Evolutionary conservation across 768 basidiomycete genomes (phyloP), one percentile per base, ranked within the genome.

Genomic region (Phlebiopsis gigantea): DNA sequence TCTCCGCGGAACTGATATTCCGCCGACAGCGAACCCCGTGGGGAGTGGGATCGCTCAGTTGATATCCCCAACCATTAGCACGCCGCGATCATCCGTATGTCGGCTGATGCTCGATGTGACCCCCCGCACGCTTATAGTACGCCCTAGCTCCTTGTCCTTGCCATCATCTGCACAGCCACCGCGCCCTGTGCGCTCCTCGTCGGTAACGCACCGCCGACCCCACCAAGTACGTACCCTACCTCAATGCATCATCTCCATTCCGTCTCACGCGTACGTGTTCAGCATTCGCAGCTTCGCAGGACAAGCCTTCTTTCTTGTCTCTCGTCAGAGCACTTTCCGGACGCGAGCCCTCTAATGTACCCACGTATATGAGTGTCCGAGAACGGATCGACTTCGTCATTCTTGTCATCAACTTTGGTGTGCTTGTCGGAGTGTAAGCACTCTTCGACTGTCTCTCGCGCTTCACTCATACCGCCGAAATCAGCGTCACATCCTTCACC

Each of bases 301-400:
- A 76, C n/a, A 72, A 80, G 6, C 77, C 75, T 12, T 71, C 83
- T 0, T 67, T 90, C 1, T 47, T 67, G 10, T 81, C 81, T n/a
- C 73, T 92, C 43, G 58, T 76, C 31, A 74, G 75, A 21, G 82
- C 84, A 3, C 67, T 85, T 71, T 24, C 77, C n/a, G 84, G 83
- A 19, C 53, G 59, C 9, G 49, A 46, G 59, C 69, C 61, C 52
- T 46, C 30, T 1, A 51, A 52, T 26, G 39, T 46, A n/a, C 55
- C 59, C 15, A 60, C 63, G 14, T 71, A 75, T 53, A 92, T 93
- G 87, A 73, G 81, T 4, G 49, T 61, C 0, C 79, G 79, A 15
- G 86, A 93, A 72, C 79, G 89, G 31, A 29, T 85, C 9, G 91
- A 94, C 63, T 91, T 92, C 58, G 68, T 64, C 9, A 80, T 91